These are phyloP conservation scores for Suillus paluster DNA, from an alignment of 768 basidiomycete species.

Conservation along the genomic window DNA sequence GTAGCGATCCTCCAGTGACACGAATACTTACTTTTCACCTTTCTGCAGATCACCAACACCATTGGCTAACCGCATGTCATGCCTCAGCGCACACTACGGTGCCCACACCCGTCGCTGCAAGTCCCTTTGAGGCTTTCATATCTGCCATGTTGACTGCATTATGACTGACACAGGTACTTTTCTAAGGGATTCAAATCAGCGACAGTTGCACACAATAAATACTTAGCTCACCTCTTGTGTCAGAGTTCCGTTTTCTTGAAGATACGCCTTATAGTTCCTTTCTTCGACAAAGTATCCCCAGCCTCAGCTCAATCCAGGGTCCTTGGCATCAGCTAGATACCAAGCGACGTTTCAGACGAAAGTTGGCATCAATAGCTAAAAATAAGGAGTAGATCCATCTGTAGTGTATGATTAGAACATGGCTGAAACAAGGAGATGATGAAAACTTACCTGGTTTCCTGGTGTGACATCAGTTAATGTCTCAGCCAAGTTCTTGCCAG, in stretches of 20 bases:
- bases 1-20: too few relatives aligned
- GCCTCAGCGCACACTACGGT: constrained; percentile 16
- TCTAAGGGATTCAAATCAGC: too few relatives aligned
- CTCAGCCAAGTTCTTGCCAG: constrained; percentile 17
- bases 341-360: constrained; percentile 34
- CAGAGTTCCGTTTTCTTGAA: too few relatives aligned
- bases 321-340: constrained; percentile 28
- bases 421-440: too few relatives aligned
- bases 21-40: too few relatives aligned
- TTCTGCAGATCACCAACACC: constrained; percentile 16
- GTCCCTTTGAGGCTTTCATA: constrained; percentile 14
- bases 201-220: too few relatives aligned
- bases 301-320: constrained; percentile 33
- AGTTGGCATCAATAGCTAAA: constrained; percentile 37
- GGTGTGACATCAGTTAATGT: too few relatives aligned
- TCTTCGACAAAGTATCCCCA: constrained; percentile 33
- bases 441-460: too few relatives aligned
- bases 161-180: constrained; percentile 24
- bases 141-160: not conserved
- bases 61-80: constrained; percentile 22
- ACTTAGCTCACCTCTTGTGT: too few relatives aligned
- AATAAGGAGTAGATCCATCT: constrained; percentile 33
- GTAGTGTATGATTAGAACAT: too few relatives aligned
- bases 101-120: constrained; percentile 12
- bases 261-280: constrained; percentile 14